These are phyloP conservation scores for Paramyrothecium sp. DNA, from an alignment of 2,329 filamentous ascomycete genomes.

Conservation along the genomic window DNA sequence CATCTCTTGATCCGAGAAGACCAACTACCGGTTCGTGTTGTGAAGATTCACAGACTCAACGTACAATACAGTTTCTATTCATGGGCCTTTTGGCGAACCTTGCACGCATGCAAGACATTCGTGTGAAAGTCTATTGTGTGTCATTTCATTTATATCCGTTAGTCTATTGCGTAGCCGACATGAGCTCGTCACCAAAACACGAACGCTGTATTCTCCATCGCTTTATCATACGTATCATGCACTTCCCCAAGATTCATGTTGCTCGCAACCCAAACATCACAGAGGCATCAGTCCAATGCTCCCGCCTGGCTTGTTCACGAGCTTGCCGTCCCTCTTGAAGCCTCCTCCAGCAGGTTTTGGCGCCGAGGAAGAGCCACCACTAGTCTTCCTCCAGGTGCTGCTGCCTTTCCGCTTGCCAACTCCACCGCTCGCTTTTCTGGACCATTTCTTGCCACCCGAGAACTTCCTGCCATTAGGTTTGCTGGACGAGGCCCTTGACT, in stretches of 20 bases:
- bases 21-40: no score
- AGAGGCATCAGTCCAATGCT: slow-evolving; percentile 38
- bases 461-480: slow-evolving; percentile 25
- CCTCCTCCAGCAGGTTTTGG: slow-evolving; percentile 16
- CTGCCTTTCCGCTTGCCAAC: slow-evolving; percentile 27
- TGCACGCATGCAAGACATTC: no score
- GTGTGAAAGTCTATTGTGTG: neutral
- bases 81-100: no score
- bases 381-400: slow-evolving; percentile 25
- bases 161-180: neutral
- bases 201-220: no score
- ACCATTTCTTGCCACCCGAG: slow-evolving; percentile 23
- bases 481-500: slow-evolving; percentile 19
- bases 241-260: neutral
- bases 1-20: no score
- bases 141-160: neutral
- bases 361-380: slow-evolving; percentile 22
- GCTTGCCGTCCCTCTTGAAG: slow-evolving; percentile 24
- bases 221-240: neutral
- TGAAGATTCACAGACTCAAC: no score
- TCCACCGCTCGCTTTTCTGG: slow-evolving; percentile 24
- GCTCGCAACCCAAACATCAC: slow-evolving; percentile 13
- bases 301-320: slow-evolving; percentile 29
- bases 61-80: no score
- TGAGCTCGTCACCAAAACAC: neutral